Percentiles rank a stretch among this genome's conserved stretches.
phyloP scores from a whole-genome alignment of 148 eudicot species.

The Vaccinium macrocarpon region DNA sequence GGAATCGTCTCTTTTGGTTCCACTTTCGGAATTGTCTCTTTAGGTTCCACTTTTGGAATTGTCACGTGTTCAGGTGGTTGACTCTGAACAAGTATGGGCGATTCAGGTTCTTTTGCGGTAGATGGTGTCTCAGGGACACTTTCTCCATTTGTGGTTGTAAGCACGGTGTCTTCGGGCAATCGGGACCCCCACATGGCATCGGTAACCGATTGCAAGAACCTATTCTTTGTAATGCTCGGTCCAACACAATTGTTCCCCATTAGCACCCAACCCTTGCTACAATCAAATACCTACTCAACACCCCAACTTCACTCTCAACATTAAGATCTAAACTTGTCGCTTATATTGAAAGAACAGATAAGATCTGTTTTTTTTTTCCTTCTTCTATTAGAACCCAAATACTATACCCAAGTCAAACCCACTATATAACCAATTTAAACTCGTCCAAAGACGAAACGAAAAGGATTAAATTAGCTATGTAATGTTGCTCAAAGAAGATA shows the following conservation, averaged over 20 bases:
- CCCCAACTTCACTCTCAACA: constrained; percentile 15
- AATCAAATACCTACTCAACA: constrained; percentile 20
- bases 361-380: neutral
- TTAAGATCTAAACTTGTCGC: constrained; percentile 27
- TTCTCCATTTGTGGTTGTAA: constrained; percentile 28
- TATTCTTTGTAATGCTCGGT: constrained; percentile 45
- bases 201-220: constrained; percentile 53
- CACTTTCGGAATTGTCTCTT: neutral
- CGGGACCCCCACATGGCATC: constrained; percentile 50
- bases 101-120: constrained; percentile 28
- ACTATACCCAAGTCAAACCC: constrained; percentile 16
- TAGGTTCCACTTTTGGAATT: neutral
- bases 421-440: constrained; percentile 11
- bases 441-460: neutral
- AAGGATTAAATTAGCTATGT: neutral
- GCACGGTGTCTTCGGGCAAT: constrained; percentile 23
- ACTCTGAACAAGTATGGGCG: constrained; percentile 43
- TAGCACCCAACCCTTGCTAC: constrained; percentile 5
- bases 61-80: constrained; percentile 55
- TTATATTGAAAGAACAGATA: constrained; percentile 9
- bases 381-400: constrained; percentile 2
- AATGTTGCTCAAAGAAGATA: neutral
- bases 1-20: neutral
- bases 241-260: constrained; percentile 75
- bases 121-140: constrained; percentile 21